Evolutionary conservation across 1,284 basidiomycete genomes (phyloP).

Genomic region (Prillingera fragicola): DNA sequence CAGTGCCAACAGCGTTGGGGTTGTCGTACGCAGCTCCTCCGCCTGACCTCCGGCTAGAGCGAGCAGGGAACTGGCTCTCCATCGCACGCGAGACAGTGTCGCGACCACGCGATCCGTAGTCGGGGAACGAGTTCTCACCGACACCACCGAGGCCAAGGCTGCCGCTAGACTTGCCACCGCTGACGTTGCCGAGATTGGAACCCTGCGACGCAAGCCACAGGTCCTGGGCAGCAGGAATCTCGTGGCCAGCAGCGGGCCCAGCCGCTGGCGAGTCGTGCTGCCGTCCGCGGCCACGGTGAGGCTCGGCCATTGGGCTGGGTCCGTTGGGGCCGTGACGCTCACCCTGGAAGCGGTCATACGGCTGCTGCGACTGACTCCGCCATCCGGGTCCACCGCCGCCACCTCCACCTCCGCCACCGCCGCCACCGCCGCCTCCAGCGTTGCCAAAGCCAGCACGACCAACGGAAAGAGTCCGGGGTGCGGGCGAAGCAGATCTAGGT

Average conservation of each 20-base stretch:
- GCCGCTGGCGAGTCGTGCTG: conserved; percentile 17
- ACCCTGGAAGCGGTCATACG: conserved; percentile 31
- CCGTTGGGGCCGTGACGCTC: conserved; percentile 2
- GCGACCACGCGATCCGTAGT: conserved; percentile 14
- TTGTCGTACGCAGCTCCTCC: conserved; percentile 28
- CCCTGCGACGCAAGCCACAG: conserved; percentile 44
- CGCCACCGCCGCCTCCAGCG: conserved; percentile 19
- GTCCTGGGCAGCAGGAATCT: conserved; percentile 40
- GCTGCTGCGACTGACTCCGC: conserved; percentile 40
- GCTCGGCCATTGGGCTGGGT: conserved; percentile 16
- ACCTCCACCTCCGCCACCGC: conserved; percentile 2
- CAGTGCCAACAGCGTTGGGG: conserved; percentile 36
- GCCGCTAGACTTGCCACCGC: conserved; percentile 1
- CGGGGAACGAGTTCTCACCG: conserved; percentile 17
- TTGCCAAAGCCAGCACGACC: conserved; percentile 28
- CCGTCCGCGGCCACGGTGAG: conserved; percentile 25
- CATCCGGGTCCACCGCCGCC: conserved; percentile 18
- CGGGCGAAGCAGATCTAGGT: conserved; percentile 48
- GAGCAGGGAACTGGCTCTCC: conserved; percentile 7
- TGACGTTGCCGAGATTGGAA: conserved; percentile 34
- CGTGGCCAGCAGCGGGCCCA: no score
- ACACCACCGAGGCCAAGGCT: conserved; percentile 27
- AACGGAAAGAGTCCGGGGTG: conserved; percentile 36
- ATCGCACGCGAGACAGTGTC: conserved; percentile 6
- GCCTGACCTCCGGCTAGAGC: conserved; percentile 3